Evolutionary conservation across 352 stramenopile species (phyloP), one percentile per base, ranked within the genome.

Genomic region (Phytophthora sojae): DNA sequence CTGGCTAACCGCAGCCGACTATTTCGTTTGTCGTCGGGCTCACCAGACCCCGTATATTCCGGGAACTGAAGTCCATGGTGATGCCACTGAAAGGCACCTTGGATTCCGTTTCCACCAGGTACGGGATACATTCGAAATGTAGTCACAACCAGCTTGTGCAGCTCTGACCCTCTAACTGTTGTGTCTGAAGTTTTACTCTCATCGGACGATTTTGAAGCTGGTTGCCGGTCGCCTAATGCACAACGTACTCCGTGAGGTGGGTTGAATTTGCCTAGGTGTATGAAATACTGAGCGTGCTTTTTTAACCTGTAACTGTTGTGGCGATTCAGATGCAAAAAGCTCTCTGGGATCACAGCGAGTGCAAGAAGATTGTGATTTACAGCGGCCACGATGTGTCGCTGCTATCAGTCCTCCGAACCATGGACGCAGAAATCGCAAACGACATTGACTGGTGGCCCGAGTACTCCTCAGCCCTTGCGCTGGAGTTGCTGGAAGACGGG

Each of bases 341-440:
- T 23, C 54, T 83, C 1, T 70, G 32, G 54, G 73, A 73, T 15
- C 61, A 81, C 57, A 39, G 15, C n/a, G 69, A 79, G 56, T 76
- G 59, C 51, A 89, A 90, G 68, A 83, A 77, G 50, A 69, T 96
- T 29, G 65, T 93, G 42, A 71, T 94, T 23, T 96, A 95, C 79
- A 95, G 87, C 55, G 89, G 89, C 32, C 89, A 96, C 64, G 89
- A 96, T 61, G 76, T 95, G 19, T 93, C 87, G 19, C 69, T 96
- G 52, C 73, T 96, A 19, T 86, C 87, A 0, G 67, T 93, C n/a
- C 73, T 96, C n/a, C 84, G 90, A 60, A 83, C 82, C 1, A 76
- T 93, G 19, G 63, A 83, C 54, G 80, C 77, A 9, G 53, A 79
- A 25, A 59, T 92, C 26, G 70, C 77, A 17, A 67, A 86, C n/a